phyloP scores from a whole-genome alignment of 2,329 filamentous ascomycete species.

The Rhynchosporium graminicola region DNA sequence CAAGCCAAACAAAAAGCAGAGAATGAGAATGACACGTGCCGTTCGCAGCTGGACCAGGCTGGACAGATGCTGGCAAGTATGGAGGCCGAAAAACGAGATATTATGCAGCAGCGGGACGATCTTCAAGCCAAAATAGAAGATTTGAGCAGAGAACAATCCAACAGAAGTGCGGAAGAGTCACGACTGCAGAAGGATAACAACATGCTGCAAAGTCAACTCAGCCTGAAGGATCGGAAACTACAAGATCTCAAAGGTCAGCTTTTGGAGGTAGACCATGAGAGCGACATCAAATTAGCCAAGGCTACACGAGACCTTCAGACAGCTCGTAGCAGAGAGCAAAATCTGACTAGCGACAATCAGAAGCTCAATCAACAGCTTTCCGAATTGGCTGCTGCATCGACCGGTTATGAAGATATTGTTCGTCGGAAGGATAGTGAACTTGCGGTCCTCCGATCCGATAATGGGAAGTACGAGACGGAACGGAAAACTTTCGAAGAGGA shows the following conservation, averaged over 20 bases:
- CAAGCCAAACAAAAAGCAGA: constrained; percentile 87
- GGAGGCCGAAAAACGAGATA: constrained; percentile 79
- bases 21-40: constrained; percentile 76
- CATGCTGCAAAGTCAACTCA: constrained; percentile 87
- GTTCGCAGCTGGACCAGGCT: constrained; percentile 86
- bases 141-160: constrained; percentile 68
- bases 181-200: constrained; percentile 80
- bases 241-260: constrained; percentile 84
- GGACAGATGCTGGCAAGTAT: constrained; percentile 81
- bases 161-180: constrained; percentile 75
- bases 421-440: constrained; percentile 93
- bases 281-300: constrained; percentile 78
- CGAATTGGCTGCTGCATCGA: constrained; percentile 86
- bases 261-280: constrained; percentile 81
- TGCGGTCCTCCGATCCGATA: constrained; percentile 78
- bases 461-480: constrained; percentile 80
- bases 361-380: constrained; percentile 82
- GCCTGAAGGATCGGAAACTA: constrained; percentile 84
- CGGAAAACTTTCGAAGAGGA: constrained; percentile 78
- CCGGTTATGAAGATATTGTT: constrained; percentile 92
- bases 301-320: constrained; percentile 79
- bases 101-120: constrained; percentile 67
- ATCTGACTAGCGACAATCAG: constrained; percentile 77
- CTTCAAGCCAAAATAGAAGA: constrained; percentile 72
- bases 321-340: constrained; percentile 71